Conservation (phyloP, 371 early-diverging fungal species). For the Thermomucor indicae-seudaticae region DNA sequence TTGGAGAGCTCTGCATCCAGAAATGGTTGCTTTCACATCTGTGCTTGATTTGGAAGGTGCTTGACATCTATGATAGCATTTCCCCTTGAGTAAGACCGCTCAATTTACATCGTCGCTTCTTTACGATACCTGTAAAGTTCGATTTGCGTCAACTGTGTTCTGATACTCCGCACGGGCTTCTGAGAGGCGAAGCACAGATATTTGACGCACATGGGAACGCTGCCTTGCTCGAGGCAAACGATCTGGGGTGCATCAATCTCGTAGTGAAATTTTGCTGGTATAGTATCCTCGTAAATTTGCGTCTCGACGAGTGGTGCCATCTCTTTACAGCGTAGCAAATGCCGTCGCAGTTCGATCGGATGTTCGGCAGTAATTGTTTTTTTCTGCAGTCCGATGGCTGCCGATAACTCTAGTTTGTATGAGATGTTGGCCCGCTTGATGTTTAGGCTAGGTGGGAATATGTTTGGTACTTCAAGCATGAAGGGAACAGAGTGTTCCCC, state of each 20-base stretch:
- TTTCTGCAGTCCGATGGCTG: conserved; percentile 18
- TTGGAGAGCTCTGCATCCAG: conserved; percentile 1
- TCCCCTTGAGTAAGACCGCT: too few species aligned
- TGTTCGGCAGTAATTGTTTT: conserved; percentile 18
- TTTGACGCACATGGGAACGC: conserved; percentile 17
- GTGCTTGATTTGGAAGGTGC: conserved; percentile 1
- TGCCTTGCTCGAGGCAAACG: conserved; percentile 19
- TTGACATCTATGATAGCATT: conserved; percentile 3
- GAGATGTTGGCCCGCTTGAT: conserved; percentile 19
- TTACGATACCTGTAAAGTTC: conserved; percentile 22
- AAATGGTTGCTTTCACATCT: neutral
- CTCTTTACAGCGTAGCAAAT: conserved; percentile 16
- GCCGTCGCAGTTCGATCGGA: conserved; percentile 17
- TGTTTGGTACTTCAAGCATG: conserved; percentile 19
- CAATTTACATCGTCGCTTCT: neutral
- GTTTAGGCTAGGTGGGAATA: conserved; percentile 10
- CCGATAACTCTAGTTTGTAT: conserved; percentile 18
- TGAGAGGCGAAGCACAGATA: conserved; percentile 23
- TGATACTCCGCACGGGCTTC: conserved; percentile 24
- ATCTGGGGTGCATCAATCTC: conserved; percentile 24
- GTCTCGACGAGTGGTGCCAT: conserved; percentile 20
- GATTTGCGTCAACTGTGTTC: conserved; percentile 20
- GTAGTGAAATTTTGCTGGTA: conserved; percentile 28
- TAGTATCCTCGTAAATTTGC: conserved; percentile 14
- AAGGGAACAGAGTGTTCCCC: conserved; percentile 20